Conservation (phyloP, 768 basidiomycete genomes). For the Stropharia rugosoannulata region DNA sequence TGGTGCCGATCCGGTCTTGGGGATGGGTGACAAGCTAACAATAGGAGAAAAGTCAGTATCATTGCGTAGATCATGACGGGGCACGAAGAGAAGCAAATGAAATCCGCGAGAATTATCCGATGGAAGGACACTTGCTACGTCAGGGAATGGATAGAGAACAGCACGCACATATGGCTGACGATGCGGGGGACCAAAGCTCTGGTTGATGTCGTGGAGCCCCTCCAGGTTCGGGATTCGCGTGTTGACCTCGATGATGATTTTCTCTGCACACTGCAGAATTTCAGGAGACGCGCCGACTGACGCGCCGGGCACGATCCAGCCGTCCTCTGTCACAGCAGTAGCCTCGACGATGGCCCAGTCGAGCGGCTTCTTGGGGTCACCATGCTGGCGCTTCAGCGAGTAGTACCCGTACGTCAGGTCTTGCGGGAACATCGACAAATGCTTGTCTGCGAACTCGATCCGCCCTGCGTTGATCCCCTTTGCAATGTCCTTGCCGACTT, state of each 20-base stretch:
- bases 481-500: constrained; percentile 47
- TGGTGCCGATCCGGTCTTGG: constrained; percentile 42
- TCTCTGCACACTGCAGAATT: constrained; percentile 46
- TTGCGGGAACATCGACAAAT: constrained; percentile 51
- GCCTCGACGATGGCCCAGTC: constrained; percentile 53
- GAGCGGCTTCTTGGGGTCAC: constrained; percentile 41
- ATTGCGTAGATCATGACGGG: background rate
- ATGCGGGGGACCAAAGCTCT: constrained; percentile 40
- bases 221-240: constrained; percentile 45
- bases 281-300: constrained; percentile 49
- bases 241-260: constrained; percentile 51
- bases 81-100: background rate
- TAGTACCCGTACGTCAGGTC: constrained; percentile 50
- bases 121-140: constrained; percentile 8
- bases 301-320: constrained; percentile 45
- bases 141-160: background rate
- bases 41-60: background rate
- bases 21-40: constrained; percentile 40
- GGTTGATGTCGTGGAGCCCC: constrained; percentile 49
- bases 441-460: constrained; percentile 48
- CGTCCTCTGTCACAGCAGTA: constrained; percentile 48
- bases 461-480: constrained; percentile 49
- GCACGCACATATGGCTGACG: constrained; percentile 38
- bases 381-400: constrained; percentile 40
- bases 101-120: background rate